Evolutionary conservation across 805 yeast genomes (phyloP).

Genomic region (Maudiozyma barnettii): DNA sequence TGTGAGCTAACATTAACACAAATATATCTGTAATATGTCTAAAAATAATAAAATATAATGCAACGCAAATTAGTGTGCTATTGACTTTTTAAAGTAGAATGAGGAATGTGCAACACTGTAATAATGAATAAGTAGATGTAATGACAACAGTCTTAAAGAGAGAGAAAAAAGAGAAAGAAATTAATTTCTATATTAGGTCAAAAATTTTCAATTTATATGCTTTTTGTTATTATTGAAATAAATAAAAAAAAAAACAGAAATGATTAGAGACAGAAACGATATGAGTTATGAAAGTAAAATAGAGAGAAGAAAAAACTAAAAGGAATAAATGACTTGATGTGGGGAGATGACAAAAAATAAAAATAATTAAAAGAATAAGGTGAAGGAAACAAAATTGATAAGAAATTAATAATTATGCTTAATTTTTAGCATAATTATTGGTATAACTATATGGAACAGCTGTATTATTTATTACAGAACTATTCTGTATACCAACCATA

Average conservation of each 20-base stretch:
- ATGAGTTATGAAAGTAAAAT: neutral
- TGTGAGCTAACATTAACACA: neutral
- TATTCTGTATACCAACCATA: neutral
- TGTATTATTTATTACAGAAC: neutral
- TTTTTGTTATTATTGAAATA: neutral
- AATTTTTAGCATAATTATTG: neutral
- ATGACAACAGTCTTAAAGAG: neutral
- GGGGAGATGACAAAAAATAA: neutral
- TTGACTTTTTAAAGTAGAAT: neutral
- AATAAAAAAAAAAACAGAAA: neutral
- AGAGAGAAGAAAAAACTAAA: neutral
- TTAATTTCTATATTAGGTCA: neutral
- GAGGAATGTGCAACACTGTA: neutral
- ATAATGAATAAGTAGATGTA: neutral
- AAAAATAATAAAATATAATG: neutral
- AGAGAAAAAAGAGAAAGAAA: neutral
- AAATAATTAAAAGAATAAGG: neutral
- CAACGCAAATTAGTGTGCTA: neutral
- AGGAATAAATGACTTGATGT: neutral
- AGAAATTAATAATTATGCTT: neutral
- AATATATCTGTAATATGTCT: neutral
- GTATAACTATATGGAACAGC: constrained; percentile 1
- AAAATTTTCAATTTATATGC: neutral
- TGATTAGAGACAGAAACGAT: neutral
- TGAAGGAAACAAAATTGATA: neutral